phyloP scores from a whole-genome alignment of 257 asterid genomes.

The Craterostigma plantagineum region DNA sequence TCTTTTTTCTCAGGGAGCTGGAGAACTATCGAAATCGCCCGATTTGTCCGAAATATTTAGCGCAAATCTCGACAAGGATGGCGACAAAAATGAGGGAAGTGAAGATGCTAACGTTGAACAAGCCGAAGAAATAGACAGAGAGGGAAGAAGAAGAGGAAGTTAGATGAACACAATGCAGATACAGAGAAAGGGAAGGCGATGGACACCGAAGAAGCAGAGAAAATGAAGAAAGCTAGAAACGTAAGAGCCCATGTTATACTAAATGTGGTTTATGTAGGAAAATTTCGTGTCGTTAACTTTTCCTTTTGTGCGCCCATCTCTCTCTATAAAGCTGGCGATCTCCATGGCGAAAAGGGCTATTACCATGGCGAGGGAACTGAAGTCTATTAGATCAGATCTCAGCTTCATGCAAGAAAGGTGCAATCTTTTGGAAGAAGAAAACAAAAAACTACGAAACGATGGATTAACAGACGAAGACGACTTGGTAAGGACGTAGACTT shows the following conservation, averaged over 20 bases:
- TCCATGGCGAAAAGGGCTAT: slow-evolving; percentile 91
- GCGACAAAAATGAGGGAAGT: not conserved
- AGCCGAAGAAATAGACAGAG: slow-evolving; percentile 13
- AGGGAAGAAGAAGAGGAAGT: slow-evolving; percentile 46
- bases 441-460: slow-evolving; percentile 59
- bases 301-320: not conserved
- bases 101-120: slow-evolving; percentile 10
- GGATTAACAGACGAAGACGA: slow-evolving; percentile 66
- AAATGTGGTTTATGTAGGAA: not conserved
- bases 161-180: slow-evolving; percentile 26
- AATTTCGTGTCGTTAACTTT: slow-evolving; percentile 1
- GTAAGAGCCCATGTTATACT: slow-evolving; percentile 21
- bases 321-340: slow-evolving; percentile 75
- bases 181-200: slow-evolving; percentile 13
- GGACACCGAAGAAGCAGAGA: slow-evolving; percentile 26
- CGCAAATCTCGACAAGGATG: slow-evolving; percentile 33
- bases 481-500: no score
- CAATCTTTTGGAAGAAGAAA: slow-evolving; percentile 66
- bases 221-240: slow-evolving; percentile 63
- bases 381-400: slow-evolving; percentile 53
- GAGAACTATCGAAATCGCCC: slow-evolving; percentile 54
- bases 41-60: slow-evolving; percentile 46
- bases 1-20: slow-evolving; percentile 45
- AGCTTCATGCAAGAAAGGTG: slow-evolving; percentile 71
- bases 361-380: slow-evolving; percentile 59